phyloP scores from a whole-genome alignment of 2,329 filamentous ascomycete genomes.

The Endocalyx cinctus region DNA sequence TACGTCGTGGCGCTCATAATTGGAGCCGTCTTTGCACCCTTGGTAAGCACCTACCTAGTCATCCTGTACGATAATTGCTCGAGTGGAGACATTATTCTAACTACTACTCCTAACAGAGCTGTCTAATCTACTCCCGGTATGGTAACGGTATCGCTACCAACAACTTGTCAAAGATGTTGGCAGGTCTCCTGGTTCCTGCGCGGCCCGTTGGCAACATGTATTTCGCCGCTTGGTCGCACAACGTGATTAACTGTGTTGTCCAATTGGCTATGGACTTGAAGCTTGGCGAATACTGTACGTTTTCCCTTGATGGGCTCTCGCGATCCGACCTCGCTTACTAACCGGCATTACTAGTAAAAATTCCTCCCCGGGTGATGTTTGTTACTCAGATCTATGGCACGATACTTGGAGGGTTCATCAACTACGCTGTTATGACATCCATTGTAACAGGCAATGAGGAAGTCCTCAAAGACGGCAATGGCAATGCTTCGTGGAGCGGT shows the following conservation, averaged over 20 bases:
- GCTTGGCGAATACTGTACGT: conserved; percentile 53
- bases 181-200: conserved; percentile 45
- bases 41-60: conserved; percentile 32
- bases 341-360: conserved; percentile 39
- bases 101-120: conserved; percentile 33
- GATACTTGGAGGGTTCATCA: conserved; percentile 47
- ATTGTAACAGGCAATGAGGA: conserved; percentile 47
- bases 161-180: conserved; percentile 54
- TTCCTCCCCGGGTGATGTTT: conserved; percentile 52
- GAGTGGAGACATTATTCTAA: conserved; percentile 9
- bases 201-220: conserved; percentile 54
- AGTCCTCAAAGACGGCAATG: conserved; percentile 39
- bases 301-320: background rate
- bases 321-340: conserved; percentile 12
- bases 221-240: conserved; percentile 55
- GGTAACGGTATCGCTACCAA: conserved; percentile 56
- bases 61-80: background rate
- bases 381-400: conserved; percentile 52
- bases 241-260: conserved; percentile 46
- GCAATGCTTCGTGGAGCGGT: conserved; percentile 49
- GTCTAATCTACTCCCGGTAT: conserved; percentile 45
- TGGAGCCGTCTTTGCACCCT: conserved; percentile 44
- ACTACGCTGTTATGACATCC: conserved; percentile 52
- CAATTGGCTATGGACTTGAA: conserved; percentile 50
- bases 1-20: conserved; percentile 41